These are phyloP conservation scores for Fusarium buxicola DNA, from an alignment of 2,329 filamentous ascomycete species.

Conservation along the genomic window DNA sequence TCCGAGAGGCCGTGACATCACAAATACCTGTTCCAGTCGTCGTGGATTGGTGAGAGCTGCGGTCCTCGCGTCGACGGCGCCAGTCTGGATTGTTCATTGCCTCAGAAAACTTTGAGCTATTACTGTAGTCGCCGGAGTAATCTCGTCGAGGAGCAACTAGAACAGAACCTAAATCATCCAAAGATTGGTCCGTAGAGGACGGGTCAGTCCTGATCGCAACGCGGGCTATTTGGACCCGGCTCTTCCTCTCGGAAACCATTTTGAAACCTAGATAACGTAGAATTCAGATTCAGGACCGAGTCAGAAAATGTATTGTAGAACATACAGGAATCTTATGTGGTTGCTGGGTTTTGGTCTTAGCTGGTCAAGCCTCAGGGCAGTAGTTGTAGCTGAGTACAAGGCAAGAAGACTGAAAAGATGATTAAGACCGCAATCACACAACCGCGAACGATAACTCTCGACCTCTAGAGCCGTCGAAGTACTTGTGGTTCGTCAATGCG, in stretches of 20 bases:
- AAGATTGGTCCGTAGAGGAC: conserved; percentile 18
- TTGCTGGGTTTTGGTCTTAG: background rate
- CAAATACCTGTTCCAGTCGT: conserved; percentile 10
- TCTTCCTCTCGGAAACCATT: conserved; percentile 27
- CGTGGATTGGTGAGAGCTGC: conserved; percentile 12
- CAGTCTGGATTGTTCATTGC: conserved; percentile 53
- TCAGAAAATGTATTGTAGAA: background rate
- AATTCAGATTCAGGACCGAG: background rate
- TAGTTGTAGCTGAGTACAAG: background rate
- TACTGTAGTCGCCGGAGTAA: conserved; percentile 32
- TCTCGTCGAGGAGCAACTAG: conserved; percentile 19
- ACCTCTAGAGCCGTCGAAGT: too few relatives aligned
- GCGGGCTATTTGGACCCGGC: conserved; percentile 14
- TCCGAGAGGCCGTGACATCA: background rate
- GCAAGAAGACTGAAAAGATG: background rate
- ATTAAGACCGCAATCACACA: too few relatives aligned
- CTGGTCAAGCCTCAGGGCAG: background rate
- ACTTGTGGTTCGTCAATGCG: too few relatives aligned
- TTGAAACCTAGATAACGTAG: background rate
- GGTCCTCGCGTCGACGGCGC: conserved; percentile 44
- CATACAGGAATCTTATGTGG: background rate
- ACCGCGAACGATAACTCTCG: too few relatives aligned
- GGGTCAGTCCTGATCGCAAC: conserved; percentile 8
- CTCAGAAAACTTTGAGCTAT: conserved; percentile 43
- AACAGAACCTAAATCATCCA: conserved; percentile 23